Evolutionary conservation across 1,139 yeast species (phyloP).

Genomic region (Candida sp.): DNA sequence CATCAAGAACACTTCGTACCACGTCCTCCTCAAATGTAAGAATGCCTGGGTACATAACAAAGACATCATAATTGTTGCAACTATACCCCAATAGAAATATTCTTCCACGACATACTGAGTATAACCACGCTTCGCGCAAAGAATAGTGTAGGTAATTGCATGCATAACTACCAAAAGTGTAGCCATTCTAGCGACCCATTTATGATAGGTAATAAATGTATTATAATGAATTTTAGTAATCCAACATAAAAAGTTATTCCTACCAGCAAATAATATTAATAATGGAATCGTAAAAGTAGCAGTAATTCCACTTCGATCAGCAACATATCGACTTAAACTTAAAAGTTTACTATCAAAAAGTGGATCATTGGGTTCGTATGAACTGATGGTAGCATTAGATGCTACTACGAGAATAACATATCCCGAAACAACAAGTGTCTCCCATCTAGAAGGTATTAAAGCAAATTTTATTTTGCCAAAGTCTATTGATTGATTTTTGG

Average conservation of each 20-base stretch:
- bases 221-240: constrained; percentile 27
- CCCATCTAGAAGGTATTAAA: constrained; percentile 25
- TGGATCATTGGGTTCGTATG: constrained; percentile 19
- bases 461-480: constrained; percentile 14
- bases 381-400: constrained; percentile 22
- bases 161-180: constrained; percentile 20
- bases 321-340: constrained; percentile 15
- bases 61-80: constrained; percentile 29
- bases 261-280: constrained; percentile 27
- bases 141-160: constrained; percentile 18
- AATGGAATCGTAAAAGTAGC: constrained; percentile 22
- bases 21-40: constrained; percentile 29
- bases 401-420: constrained; percentile 46
- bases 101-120: background rate
- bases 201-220: constrained; percentile 25
- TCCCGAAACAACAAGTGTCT: constrained; percentile 22
- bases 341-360: constrained; percentile 11
- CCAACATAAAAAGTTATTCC: constrained; percentile 31
- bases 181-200: constrained; percentile 27
- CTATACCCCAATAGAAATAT: constrained; percentile 41
- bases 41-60: constrained; percentile 33
- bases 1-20: constrained; percentile 37
- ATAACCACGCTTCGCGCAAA: constrained; percentile 21
- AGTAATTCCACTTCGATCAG: constrained; percentile 30
- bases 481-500: constrained; percentile 16